Percentiles rank a stretch among this genome's conserved stretches.
Conservation (phyloP, 2,329 filamentous ascomycete genomes). For the Ascocoryne sarcoides region DNA sequence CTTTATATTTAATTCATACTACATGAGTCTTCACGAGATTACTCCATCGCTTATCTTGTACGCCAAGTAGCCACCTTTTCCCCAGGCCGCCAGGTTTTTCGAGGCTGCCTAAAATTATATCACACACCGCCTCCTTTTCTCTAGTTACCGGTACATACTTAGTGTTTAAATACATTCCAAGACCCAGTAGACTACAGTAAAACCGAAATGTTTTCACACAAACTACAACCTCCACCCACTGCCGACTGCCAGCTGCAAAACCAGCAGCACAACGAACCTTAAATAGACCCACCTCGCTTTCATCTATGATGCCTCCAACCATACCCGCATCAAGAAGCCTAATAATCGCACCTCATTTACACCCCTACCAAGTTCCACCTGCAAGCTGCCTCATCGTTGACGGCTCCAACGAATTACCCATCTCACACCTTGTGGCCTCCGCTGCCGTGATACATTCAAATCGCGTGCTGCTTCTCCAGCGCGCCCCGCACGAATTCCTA, state of each 20-base stretch:
- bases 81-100: too few relatives aligned
- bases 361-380: background rate
- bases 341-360: background rate
- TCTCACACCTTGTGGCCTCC: background rate
- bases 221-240: background rate
- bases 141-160: background rate
- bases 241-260: too few relatives aligned
- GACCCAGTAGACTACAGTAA: background rate
- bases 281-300: background rate
- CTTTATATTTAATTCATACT: too few relatives aligned
- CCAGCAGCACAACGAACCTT: background rate
- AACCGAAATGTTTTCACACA: background rate
- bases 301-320: background rate
- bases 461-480: background rate
- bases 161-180: background rate
- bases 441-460: background rate
- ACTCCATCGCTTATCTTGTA: too few relatives aligned
- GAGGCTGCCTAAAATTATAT: too few relatives aligned
- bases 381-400: background rate
- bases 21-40: too few relatives aligned
- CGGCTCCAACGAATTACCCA: background rate
- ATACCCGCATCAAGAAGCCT: background rate
- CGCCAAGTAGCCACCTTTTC: too few relatives aligned
- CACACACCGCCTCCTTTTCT: background rate
- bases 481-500: background rate